Evolutionary conservation across 768 basidiomycete genomes (phyloP), one percentile per base, ranked within the genome.

Genomic region (Ramaria sp.): DNA sequence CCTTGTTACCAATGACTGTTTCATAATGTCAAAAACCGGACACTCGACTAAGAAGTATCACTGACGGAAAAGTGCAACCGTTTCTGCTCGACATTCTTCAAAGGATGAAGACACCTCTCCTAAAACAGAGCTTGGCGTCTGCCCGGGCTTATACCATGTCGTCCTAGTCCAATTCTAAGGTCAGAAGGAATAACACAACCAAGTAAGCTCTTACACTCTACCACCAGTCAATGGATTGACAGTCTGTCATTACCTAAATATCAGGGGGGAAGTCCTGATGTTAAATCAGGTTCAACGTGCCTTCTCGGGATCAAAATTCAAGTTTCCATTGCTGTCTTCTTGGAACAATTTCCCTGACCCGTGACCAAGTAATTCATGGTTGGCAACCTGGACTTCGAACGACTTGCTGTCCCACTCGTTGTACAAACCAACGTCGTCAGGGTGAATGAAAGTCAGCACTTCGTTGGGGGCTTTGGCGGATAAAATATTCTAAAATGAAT

Each of bases 71-170:
- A 93, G 72, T 0, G 87, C 87, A 20, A 91, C 91, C 1, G 88
- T 78, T 71, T 94, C 91, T 9, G 91, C 91, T n/a, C 91, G 82
- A 63, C 91, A 92, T 71, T 93, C 91, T 69, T 93, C 91, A 80
- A 92, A 81, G 1, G 91, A 92, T 0, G 90, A 91, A 3, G 88
- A 91, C 7, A 91, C 86, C 59, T 91, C 86, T 0, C 91, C 91
- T 1, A 94, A 75, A 1, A 91, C 84, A 10, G 88, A 83, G 50
- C 81, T 86, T 39, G 88, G 78, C 0, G 86, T 90, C 68, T 91
- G 91, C 7, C 91, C 91, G 34, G 86, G 78, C 66, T 87, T 87
- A 69, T 94, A 94, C 91, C 91, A 93, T 15, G 86, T 83, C 3
- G 79, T 76, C 54, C 88, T 91, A 53, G 13, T 45, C 9, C 34